Evolutionary conservation across 495 filamentous ascomycete genomes (phyloP).

Genomic region (Acidiella bohemica): DNA sequence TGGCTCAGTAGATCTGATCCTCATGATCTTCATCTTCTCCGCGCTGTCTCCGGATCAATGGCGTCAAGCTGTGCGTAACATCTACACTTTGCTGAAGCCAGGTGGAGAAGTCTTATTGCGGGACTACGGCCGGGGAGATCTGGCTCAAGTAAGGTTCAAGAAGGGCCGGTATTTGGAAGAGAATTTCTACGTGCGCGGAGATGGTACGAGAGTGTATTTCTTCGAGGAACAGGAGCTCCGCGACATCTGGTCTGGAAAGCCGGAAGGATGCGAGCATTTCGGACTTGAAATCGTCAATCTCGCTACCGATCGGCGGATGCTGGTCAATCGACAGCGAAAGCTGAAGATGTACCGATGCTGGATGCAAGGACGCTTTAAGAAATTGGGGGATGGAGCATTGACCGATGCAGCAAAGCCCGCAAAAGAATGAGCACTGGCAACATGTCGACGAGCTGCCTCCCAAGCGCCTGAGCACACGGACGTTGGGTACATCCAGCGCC

Average conservation of each 20-base stretch:
- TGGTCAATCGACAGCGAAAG: conserved; percentile 80
- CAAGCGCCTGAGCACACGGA: no score
- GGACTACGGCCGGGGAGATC: conserved; percentile 88
- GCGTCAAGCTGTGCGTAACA: conserved; percentile 66
- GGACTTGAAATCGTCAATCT: conserved; percentile 60
- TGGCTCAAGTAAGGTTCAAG: conserved; percentile 93
- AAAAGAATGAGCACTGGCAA: no score
- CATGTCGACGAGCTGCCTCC: no score
- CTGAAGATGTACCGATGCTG: conserved; percentile 98
- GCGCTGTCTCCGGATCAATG: conserved; percentile 77
- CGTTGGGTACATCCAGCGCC: no score
- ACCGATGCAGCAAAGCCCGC: no score
- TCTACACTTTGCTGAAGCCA: conserved; percentile 67
- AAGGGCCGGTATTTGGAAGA: conserved; percentile 83
- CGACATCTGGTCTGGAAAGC: conserved; percentile 49
- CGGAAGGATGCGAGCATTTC: conserved; percentile 6
- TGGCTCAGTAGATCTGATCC: conserved; percentile 69
- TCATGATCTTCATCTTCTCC: conserved; percentile 96
- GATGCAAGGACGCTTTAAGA: conserved; percentile 89
- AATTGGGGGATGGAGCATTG: no score
- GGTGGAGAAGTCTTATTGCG: conserved; percentile 85
- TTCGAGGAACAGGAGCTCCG: conserved; percentile 76
- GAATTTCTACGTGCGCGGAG: conserved; percentile 92
- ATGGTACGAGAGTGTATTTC: conserved; percentile 95
- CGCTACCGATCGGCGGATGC: conserved; percentile 68